Evolutionary conservation across 2,329 filamentous ascomycete species (phyloP).

Genomic region (Epichloe glyceriae): DNA sequence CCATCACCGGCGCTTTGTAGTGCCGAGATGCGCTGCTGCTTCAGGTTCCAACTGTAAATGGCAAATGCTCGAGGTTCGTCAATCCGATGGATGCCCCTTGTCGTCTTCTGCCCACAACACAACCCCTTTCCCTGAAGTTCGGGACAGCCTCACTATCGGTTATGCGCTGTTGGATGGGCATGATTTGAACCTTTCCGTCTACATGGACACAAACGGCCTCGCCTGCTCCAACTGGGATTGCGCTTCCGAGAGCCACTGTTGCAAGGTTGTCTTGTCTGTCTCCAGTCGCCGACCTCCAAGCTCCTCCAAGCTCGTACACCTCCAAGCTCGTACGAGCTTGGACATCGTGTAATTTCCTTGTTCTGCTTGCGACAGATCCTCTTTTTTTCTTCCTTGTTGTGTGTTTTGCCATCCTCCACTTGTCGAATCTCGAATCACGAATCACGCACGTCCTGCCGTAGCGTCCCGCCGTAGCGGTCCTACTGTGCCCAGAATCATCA

Average conservation of each 20-base stretch:
- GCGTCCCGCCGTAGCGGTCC: neutral
- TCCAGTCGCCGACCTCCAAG: no score
- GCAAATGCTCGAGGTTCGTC: slow-evolving; percentile 2
- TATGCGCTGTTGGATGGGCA: neutral
- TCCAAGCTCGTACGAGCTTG: no score
- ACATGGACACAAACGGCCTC: neutral
- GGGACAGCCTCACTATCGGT: neutral
- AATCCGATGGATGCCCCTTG: neutral
- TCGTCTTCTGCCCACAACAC: neutral
- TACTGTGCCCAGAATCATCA: neutral
- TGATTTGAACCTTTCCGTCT: neutral
- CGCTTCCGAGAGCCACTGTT: neutral
- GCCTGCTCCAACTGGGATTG: neutral
- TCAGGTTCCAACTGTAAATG: neutral
- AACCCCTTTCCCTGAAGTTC: neutral
- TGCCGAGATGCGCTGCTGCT: slow-evolving; percentile 4
- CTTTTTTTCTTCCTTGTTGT: neutral
- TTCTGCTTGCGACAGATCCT: no score
- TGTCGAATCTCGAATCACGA: neutral
- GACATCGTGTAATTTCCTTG: no score
- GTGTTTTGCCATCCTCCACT: neutral
- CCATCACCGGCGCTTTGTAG: neutral
- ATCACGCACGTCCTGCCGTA: neutral
- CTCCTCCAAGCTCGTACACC: no score
- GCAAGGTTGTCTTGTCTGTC: neutral